Evolutionary conservation across 1,284 basidiomycete species (phyloP), one percentile per base, ranked within the genome.

Genomic region (Cutaneotrichosporon sp.): DNA sequence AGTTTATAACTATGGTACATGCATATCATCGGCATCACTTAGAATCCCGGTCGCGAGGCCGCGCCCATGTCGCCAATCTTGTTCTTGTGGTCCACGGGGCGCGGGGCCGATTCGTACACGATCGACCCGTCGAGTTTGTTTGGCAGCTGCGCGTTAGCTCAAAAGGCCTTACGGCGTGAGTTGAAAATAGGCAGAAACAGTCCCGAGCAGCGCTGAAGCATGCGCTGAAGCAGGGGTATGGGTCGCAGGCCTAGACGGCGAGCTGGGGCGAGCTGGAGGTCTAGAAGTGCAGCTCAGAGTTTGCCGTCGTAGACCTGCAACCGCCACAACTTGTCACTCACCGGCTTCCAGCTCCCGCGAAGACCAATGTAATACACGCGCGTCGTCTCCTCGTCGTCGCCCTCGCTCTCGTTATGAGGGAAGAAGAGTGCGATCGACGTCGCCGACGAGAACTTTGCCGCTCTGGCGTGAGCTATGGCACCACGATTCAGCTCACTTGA

Each of bases 61-160:
- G 49, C 46, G 13, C 51, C 45, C 53, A 58, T 50, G 5, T 43
- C 56, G 12, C 36, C 46, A 12, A 40, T 49, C 38, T 63, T 59
- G 15, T 68, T 45, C 58, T 72, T 72, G 51, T 76, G 74, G 55
- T 76, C 74, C 4, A 67, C 64, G 10, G 73, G 73, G 41, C 72
- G 66, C 14, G 74, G 72, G 10, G 71, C 68, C 2, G 66, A 64
- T 58, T 76, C 74, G 49, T 76, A 76, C 15, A 76, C 52, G 48
- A 76, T 75, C 46, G 47, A 49, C 15, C 68, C 63, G 39, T 70
- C 64, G n/a, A 70, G 69, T 55, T 67, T 53, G 52, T 61, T 61
- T 0, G 74, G 72, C 9, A 76, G 54, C 73, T 76, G 52, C n/a
- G 2, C 4, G 36, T 51, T n/a, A n/a, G n/a, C n/a, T n/a, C n/a